Conservation (phyloP, 116 monocot genomes). For the Cymodocea nodosa region DNA sequence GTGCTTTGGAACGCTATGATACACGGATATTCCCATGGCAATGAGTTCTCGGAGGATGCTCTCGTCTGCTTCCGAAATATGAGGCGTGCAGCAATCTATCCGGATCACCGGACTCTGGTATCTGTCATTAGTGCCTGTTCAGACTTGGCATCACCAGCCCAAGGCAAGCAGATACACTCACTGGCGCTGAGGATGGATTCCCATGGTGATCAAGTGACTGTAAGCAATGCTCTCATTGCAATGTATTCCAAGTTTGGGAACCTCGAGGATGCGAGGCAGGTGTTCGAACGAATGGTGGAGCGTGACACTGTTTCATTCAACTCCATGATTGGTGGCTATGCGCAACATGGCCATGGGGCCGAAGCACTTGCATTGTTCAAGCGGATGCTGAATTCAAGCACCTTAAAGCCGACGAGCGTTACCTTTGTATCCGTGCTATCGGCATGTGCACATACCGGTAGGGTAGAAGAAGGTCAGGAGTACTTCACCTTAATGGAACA, state of each 20-base stretch:
- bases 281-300: constrained; percentile 34
- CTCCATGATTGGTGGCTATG: constrained; percentile 52
- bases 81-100: constrained; percentile 29
- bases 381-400: constrained; percentile 23
- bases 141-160: constrained; percentile 31
- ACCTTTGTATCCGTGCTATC: constrained; percentile 60
- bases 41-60: constrained; percentile 18
- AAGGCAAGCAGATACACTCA: constrained; percentile 46
- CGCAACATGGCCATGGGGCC: constrained; percentile 42
- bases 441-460: constrained; percentile 53
- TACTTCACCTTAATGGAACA: constrained; percentile 39
- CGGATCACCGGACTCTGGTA: constrained; percentile 48
- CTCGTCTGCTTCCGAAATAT: constrained; percentile 27
- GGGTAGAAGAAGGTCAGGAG: constrained; percentile 29
- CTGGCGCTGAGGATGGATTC: constrained; percentile 23
- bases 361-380: constrained; percentile 33
- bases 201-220: constrained; percentile 28
- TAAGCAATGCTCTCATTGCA: constrained; percentile 42
- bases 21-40: constrained; percentile 20
- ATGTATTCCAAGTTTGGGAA: constrained; percentile 55
- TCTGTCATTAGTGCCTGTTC: constrained; percentile 41
- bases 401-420: constrained; percentile 24
- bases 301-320: constrained; percentile 38
- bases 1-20: constrained; percentile 60
- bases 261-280: constrained; percentile 26